Evolutionary conservation across 2,329 filamentous ascomycete genomes (phyloP), one percentile per base, ranked within the genome.

Genomic region (Fusarium sp.): DNA sequence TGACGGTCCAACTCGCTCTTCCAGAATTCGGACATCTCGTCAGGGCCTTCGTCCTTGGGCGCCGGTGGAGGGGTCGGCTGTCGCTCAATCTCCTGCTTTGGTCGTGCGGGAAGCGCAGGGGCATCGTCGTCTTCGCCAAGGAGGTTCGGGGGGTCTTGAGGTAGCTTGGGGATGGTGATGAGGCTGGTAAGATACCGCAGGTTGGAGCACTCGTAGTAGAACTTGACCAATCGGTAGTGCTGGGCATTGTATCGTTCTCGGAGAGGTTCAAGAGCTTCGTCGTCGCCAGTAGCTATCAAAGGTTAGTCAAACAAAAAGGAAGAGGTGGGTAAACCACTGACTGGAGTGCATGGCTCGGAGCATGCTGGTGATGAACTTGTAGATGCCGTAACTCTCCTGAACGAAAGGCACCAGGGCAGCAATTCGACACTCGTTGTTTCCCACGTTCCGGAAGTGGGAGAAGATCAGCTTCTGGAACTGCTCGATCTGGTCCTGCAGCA

Each of bases 281-380:
- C 93, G 78, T 99, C 96, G 64, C 96, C 96, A 14, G 96, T 96
- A 55, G 94, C 93, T 93, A 67, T 42, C 55, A 12, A 27, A n/a
- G 16, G 68, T 81, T 58, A 79, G 77, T 70, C 16, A 49, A 64
- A 64, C 70, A 35, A 31, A 53, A 53, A 35, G 36, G 14, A 11
- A 27, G 10, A n/a, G 17, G 38, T 33, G 22, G 20, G 22, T 22
- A 22, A 56, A 40, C 42, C 24, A 85, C 92, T 80, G 86, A 95
- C 93, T 95, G 4, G 94, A 96, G 82, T 99, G 96, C 95, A 99
- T 98, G 17, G 96, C 96, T 64, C 96, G 91, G 71, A 99, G 85
- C 96, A 99, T 99, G 92, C 96, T 99, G 0, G 96, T 99, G 74
- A 98, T 95, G 82, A 99, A 99, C 84, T 98, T 98, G 88, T 99